Percentiles rank a stretch among this genome's conserved stretches.
phyloP scores from a whole-genome alignment of 179 eudicot genomes.

The Spinacia oleracea region DNA sequence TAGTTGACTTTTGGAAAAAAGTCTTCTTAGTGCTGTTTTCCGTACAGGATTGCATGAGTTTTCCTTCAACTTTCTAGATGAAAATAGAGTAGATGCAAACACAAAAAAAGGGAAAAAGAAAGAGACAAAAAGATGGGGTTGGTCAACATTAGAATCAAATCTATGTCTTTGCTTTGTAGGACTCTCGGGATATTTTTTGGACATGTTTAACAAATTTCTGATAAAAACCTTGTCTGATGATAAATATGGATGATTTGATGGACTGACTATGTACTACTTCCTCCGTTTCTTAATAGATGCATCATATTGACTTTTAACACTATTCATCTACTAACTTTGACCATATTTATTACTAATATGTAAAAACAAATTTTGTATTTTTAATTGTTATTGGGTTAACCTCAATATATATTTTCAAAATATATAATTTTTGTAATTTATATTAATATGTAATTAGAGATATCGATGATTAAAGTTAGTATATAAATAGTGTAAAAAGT shows the following conservation, averaged over 20 bases:
- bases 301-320: no score
- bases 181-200: neutral
- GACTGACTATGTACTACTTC: slow-evolving; percentile 5
- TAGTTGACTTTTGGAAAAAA: neutral
- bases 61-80: neutral
- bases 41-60: neutral
- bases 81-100: no score
- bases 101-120: neutral
- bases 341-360: no score
- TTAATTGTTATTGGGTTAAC: no score
- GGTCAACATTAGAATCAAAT: neutral
- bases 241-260: neutral
- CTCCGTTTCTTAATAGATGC: no score
- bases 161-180: neutral
- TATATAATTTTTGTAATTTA: no score
- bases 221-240: neutral
- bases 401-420: no score
- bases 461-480: no score
- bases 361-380: no score
- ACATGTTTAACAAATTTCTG: neutral
- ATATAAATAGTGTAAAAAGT: no score
- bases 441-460: no score
- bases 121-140: neutral
- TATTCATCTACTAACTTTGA: no score
- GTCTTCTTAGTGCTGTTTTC: neutral